A percentile compares a stretch with the other conserved stretches of the same genome.
These are phyloP conservation scores for Trametopsis cervina DNA, from an alignment of 768 basidiomycete genomes.

Conservation along the genomic window DNA sequence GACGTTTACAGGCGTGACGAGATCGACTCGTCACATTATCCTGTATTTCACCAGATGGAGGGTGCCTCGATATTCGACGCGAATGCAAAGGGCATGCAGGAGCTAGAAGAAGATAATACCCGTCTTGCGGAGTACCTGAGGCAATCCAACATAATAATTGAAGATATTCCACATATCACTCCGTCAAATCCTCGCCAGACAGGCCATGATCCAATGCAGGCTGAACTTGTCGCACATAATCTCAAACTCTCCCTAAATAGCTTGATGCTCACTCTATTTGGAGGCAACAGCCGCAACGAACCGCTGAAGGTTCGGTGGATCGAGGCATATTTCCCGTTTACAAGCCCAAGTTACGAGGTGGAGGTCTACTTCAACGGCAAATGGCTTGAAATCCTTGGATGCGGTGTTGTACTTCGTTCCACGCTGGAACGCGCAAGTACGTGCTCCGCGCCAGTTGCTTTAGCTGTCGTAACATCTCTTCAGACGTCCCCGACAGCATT, in stretches of 20 bases:
- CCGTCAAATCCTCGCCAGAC: slow-evolving; percentile 76
- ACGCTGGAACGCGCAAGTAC: slow-evolving; percentile 83
- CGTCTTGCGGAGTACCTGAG: slow-evolving; percentile 53
- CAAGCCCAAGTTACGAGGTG: slow-evolving; percentile 95
- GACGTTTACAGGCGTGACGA: slow-evolving; percentile 98
- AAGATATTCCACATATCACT: slow-evolving; percentile 74
- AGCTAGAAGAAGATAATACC: slow-evolving; percentile 67
- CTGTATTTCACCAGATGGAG: slow-evolving; percentile 98
- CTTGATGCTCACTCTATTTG: slow-evolving; percentile 78
- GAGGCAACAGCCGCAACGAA: slow-evolving; percentile 46
- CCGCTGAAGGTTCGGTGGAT: slow-evolving; percentile 94
- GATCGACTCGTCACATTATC: slow-evolving; percentile 94
- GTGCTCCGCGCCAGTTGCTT: slow-evolving; percentile 22
- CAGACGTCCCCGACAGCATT: slow-evolving; percentile 75
- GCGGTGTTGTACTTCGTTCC: slow-evolving; percentile 84
- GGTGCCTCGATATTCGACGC: slow-evolving; percentile 79
- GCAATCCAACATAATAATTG: slow-evolving; percentile 73
- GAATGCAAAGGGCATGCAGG: slow-evolving; percentile 46
- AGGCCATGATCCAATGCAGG: slow-evolving; percentile 65
- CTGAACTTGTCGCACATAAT: slow-evolving; percentile 73
- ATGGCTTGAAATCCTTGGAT: slow-evolving; percentile 96
- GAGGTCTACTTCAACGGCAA: slow-evolving; percentile 95
- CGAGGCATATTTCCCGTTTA: slow-evolving; percentile 97
- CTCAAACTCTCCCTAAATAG: slow-evolving; percentile 87
- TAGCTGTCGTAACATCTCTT: neutral